A percentile compares a stretch with the other conserved stretches of the same genome.
These are phyloP conservation scores for Lolium rigidum DNA, from an alignment of 176 grass and related monocot species.

Conservation along the genomic window DNA sequence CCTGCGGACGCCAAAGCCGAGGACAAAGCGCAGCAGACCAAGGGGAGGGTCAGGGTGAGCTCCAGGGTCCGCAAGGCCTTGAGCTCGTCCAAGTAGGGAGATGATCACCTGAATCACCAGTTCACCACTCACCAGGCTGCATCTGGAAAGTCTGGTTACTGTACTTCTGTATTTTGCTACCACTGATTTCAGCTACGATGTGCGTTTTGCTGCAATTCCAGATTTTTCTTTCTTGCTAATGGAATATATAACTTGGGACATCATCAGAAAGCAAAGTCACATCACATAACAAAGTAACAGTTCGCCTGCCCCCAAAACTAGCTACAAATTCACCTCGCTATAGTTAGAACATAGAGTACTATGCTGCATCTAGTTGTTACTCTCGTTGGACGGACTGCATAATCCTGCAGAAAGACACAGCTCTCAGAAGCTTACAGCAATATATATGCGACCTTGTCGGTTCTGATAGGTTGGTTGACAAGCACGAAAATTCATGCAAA, in stretches of 20 bases:
- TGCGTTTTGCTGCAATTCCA: not conserved
- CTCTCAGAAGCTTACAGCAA: not conserved
- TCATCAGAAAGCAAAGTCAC: not conserved
- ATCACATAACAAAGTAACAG: not conserved
- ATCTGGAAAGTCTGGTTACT: not conserved
- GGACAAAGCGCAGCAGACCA: conserved; percentile 14
- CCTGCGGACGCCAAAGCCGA: not conserved
- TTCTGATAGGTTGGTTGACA: not conserved
- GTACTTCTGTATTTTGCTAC: not conserved
- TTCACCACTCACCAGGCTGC: not conserved
- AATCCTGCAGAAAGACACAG: not conserved
- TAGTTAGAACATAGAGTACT: not conserved
- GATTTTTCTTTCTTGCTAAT: not conserved
- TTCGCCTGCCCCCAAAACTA: not conserved
- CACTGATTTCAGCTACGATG: not conserved
- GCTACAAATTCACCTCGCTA: not conserved
- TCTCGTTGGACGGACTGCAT: not conserved
- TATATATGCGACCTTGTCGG: not conserved
- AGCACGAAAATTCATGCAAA: not conserved
- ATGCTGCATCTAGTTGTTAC: not conserved
- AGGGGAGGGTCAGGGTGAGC: conserved; percentile 42
- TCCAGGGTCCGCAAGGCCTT: conserved; percentile 42
- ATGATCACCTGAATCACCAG: not conserved
- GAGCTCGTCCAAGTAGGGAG: conserved; percentile 41
- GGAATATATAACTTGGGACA: not conserved